Evolutionary conservation across 1,284 basidiomycete genomes (phyloP), one percentile per base, ranked within the genome.

Genomic region (Cryptococcus sp.): DNA sequence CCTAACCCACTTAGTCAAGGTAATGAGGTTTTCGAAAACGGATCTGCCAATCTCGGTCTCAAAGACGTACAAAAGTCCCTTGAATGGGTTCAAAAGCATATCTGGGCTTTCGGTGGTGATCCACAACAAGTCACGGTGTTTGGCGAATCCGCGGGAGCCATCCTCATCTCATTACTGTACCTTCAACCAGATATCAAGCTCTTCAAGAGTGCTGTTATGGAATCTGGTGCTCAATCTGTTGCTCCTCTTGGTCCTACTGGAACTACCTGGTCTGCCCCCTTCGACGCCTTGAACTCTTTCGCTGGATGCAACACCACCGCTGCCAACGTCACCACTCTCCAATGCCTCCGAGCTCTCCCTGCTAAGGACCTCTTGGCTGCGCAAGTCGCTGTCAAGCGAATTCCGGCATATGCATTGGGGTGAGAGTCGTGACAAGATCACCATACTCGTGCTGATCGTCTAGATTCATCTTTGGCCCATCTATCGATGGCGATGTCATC

Each of bases 41-140:
- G 61, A 2, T 72, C 71, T 1, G 67, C 64, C 15, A 78, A 78
- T 52, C 63, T 74, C 30, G 78, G 77, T 14, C 52, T 78, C 30
- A 59, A 63, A 46, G 80, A 82, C 59, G 78, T 81, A 55, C 67
- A 73, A 4, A 66, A 77, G 15, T 79, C 75, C 1, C 66, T 83
- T 4, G 63, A 79, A 56, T 83, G 81, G 80, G 74, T 82, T 0
- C 75, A 78, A 41, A 51, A 74, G 53, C 75, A 81, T 58, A 79
- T 82, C 50, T 61, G 62, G 36, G 65, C 67, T 2, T 81, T 81
- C 54, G 80, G 81, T 4, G 81, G 81, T n/a, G 75, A 81, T 59
- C 63, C 67, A 15, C 30, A 50, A 11, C 56, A 63, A 60, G 68
- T 77, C 1, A 78, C 76, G 3, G 63, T 76, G 33, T 72, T 70